These are phyloP conservation scores for Carex kokanica DNA, from an alignment of 176 grass and related monocot species.

Conservation along the genomic window DNA sequence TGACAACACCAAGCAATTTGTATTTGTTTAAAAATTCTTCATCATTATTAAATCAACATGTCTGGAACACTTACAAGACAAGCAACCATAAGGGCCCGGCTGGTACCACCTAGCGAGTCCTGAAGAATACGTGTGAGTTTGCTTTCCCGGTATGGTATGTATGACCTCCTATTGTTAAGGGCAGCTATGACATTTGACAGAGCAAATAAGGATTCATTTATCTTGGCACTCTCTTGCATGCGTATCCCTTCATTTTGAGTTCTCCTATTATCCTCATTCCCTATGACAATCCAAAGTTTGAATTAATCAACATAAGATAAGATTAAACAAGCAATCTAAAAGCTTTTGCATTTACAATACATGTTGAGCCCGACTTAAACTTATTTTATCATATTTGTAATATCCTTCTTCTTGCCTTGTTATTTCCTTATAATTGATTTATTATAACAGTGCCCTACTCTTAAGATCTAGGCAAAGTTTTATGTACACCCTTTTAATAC, in stretches of 20 bases:
- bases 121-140: slow-evolving; percentile 87
- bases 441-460: not conserved
- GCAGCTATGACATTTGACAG: slow-evolving; percentile 90
- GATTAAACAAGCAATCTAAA: not conserved
- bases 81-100: slow-evolving; percentile 70
- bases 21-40: not conserved
- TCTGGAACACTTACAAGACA: slow-evolving; percentile 51
- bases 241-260: slow-evolving; percentile 72
- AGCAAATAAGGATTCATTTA: slow-evolving; percentile 83
- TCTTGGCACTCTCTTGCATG: slow-evolving; percentile 86
- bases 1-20: not conserved
- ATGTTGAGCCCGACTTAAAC: not conserved
- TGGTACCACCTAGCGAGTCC: slow-evolving; percentile 83
- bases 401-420: not conserved
- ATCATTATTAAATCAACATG: not conserved
- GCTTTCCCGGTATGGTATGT: slow-evolving; percentile 81
- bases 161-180: slow-evolving; percentile 61
- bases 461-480: not conserved
- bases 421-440: not conserved
- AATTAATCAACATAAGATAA: not conserved
- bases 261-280: slow-evolving; percentile 82
- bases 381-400: not conserved
- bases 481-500: no score
- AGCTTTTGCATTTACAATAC: not conserved
- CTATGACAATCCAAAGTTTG: slow-evolving; percentile 25